Evolutionary conservation across 441 rosid species (phyloP), one percentile per base, ranked within the genome.

Genomic region (Brassica balearica): DNA sequence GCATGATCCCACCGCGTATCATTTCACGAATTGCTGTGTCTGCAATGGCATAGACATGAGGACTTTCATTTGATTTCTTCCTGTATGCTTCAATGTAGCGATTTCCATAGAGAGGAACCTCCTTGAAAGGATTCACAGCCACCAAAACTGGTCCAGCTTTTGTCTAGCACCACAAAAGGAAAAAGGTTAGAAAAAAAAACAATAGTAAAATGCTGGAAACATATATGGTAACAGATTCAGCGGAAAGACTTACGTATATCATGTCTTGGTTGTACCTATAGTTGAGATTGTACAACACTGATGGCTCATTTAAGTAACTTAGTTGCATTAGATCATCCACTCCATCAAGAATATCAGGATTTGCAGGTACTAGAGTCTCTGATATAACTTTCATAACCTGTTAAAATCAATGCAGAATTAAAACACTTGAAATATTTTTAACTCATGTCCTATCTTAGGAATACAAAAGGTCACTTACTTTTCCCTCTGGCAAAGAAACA

Each of bases 71-170:
- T 25, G 92, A 85, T 81, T 84, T 92, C 74, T 83, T 89, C 91
- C 86, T 92, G 78, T 92, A 96, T 77, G 91, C 98, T 83, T 96
- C 93, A 71, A 96, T 84, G 77, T 83, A 88, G 65, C 89, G 82
- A 83, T 89, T 87, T 71, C 97, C 97, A 68, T 96, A 96, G 36
- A 94, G 82, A 67, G 94, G 87, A 81, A 96, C 98, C 79, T 84
- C 84, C 87, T 94, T 96, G 73, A 96, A 96, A 79, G 99, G 99
- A 87, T 96, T 96, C 86, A 94, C 81, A 64, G 98, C 99, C 63
- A 96, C 92, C 95, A 96, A 80, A 56, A 96, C 93, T 3, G 99
- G 98, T 67, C 99, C 99, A 80, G 99, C 99, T 88, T 94, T 96
- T 77, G 99, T 94, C 99, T 96, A 82, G 55, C 76, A 29, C 72